Base-by-base conservation (phyloP, 139 green algal species). In the Micromonas pusilla region DNA sequence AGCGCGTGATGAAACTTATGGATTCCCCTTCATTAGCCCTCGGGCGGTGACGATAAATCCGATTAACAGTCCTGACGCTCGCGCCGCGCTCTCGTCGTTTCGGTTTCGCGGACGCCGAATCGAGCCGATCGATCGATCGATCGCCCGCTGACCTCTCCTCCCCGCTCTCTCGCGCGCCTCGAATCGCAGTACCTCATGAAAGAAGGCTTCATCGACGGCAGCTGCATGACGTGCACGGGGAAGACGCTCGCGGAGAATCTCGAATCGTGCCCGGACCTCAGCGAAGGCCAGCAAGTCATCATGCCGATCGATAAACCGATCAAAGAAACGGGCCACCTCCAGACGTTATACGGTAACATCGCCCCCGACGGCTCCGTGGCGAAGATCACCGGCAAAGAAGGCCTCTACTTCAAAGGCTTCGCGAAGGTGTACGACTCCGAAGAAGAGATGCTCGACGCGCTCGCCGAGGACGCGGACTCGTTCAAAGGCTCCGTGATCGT, bases 281-380 rank as follows among this genome's bases (percentile, higher is more conserved):
- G 81, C 31, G 86, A 85, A n/a, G 91, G 91, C 0, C 94, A 98
- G 85, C 23, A 84, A 20, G 77, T 98, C 21, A 93, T 99, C 77
- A 70, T 93, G 70, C 80, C 83, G 33, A 1, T 89, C 19, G 87
- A 94, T 26, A 82, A 76, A 25, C 93, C 94, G 75, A 97, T 98
- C 86, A 98, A 98, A 86, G 53, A 79, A 33, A 87, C 85, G 52
- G 85, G 81, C n/a, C 85, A 94, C 84, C 39, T 89, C 80, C 90
- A 97, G 86, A 95, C 96, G 72, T 80, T 98, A 72, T 98, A 99
- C 82, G 95, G 95, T 75, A 97, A 98, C 87, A 77, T 98, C 26
- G 90, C 92, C 0, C 92, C 92, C 16, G 90, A 94, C 77, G 95
- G 95, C 32, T 93, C 87, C 31, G 95, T 99, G 32, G 95, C 91